Base-by-base conservation (phyloP, 495 filamentous ascomycete genomes). In the Aspergillus affinis region DNA sequence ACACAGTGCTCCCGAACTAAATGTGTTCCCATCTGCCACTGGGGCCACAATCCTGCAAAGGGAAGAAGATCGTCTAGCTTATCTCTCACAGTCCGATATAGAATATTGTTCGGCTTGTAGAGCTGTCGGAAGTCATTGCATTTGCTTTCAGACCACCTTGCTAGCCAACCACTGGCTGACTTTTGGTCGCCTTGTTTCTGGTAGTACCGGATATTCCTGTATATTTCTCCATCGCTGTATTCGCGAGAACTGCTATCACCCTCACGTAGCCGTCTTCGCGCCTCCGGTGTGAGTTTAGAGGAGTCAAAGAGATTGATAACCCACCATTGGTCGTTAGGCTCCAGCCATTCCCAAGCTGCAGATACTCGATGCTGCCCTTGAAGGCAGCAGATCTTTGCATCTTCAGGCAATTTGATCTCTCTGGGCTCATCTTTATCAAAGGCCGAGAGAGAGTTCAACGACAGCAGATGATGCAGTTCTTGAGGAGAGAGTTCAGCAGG, bases 211-310 rank as follows among this genome's bases (percentile, higher is more conserved):
- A 48, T 51, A 30, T 60, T 63, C 4, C 52, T 48, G 41, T 55
- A 63, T 46, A 63, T 63, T 26, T 63, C 61, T 12, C 61, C 52
- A 48, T 63, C 57, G 10, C 6, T 21, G 18, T 59, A 63, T 9
- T 17, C 58, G 12, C 55, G 29, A 6, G 53, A 52, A 18, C 52
- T 56, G 20, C 32, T 13, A 6, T 59, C 48, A 51, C 6, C 47
- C 21, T 63, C 61, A 7, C 53, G 53, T n/a, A 63, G 27, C 36
- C 36, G 29, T 20, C 36, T 63, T 8, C 57, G 52, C 29, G 47
- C 54, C 8, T 52, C 36, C 18, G 50, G 12, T 19, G 46, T 36
- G 9, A 63, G 46, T 44, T 60, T 60, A 10, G 36, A n/a, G 17
- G 56, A 19, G 21, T 63, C 57, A 23, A 59, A 63, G 5, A 63